Evolutionary conservation across 768 basidiomycete species (phyloP), one percentile per base, ranked within the genome.

Genomic region (Jaapia argillacea): DNA sequence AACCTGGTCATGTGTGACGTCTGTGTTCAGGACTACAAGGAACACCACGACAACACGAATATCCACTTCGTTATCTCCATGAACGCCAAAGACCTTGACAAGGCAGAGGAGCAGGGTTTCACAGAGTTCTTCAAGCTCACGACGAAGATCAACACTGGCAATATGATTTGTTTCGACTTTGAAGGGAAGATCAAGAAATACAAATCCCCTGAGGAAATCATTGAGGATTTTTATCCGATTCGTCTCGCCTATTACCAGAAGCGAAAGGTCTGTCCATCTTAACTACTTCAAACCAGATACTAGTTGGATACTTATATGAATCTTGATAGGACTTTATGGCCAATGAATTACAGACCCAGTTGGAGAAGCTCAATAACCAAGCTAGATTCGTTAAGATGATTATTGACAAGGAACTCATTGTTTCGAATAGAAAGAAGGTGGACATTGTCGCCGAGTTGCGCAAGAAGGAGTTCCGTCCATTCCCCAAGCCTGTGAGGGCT

Each of bases 81-180:
- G 82, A 66, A 67, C 2, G 76, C 81, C 37, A 84, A 83, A 49
- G 82, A 83, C 47, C 74, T 96, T 50, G 74, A 85, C 51, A 86
- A 86, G 60, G 91, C 91, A 2, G 90, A 94, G 58, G 73, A 76
- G 48, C 89, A 96, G 57, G 94, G 94, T 3, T 65, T 99, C 24
- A 54, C 80, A 24, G 93, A 96, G 60, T 87, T 78, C 59, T 97
- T 99, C 80, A 94, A 91, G 63, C 67, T 97, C 48, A 79, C 79
- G 12, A 63, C 73, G 38, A 87, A 92, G 60, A 65, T 99, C 60
- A 85, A 72, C 60, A 96, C 90, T 13, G 75, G 78, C 58, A 99
- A 99, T 67, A 98, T 99, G 96, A 96, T 98, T 14, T 92, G 90
- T 64, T 99, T 99, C 61, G 94, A 99, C 62, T 76, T 87, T 47